Evolutionary conservation across 139 green algal genomes (phyloP), one percentile per base, ranked within the genome.

Genomic region (Chlamydomonas incerta): DNA sequence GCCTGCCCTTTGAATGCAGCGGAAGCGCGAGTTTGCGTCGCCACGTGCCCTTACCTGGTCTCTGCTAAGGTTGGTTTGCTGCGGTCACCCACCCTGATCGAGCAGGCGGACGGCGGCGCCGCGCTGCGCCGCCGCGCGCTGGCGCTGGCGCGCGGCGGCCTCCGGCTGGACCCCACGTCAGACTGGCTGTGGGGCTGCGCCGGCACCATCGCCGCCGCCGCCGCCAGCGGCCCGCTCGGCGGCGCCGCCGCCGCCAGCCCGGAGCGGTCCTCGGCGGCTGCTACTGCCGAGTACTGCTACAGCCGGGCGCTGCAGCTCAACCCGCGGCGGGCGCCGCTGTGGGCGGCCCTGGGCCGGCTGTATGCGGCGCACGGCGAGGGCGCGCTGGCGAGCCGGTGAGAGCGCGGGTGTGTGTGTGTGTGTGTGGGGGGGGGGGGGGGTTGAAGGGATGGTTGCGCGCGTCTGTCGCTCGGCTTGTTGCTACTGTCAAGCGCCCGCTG

Each of bases 281-380:
- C 18, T 4, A 47, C 29, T n/a, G 86, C 86, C 4, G 95, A 98
- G 92, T 96, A 96, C 63, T 89, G 89, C 18, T 90, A 93, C 34
- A 80, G 35, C 21, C 84, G 95, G 3, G 88, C 92, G 3, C 82
- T 98, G 65, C 88, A 95, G 83, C 95, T 98, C 37, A 93, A 98
- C 87, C 89, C 93, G 6, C 90, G 92, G 72, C 62, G 60, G 4
- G 92, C 92, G 11, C 21, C 74, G 13, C 82, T 89, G 28, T 98
- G 95, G 95, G 89, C 94, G 50, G 93, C 86, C 23, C 90, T 98
- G 68, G 95, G 92, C 1, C 87, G 94, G 8, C 85, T 96, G 50
- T 98, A 97, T 83, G 81, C 88, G 23, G 47, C 55, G 21, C 63
- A 88, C 23, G 90, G 82, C 0, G 84, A 89, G 81, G 87, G 81